phyloP scores from a whole-genome alignment of 768 basidiomycete genomes.

The Pisolithus tinctorius region DNA sequence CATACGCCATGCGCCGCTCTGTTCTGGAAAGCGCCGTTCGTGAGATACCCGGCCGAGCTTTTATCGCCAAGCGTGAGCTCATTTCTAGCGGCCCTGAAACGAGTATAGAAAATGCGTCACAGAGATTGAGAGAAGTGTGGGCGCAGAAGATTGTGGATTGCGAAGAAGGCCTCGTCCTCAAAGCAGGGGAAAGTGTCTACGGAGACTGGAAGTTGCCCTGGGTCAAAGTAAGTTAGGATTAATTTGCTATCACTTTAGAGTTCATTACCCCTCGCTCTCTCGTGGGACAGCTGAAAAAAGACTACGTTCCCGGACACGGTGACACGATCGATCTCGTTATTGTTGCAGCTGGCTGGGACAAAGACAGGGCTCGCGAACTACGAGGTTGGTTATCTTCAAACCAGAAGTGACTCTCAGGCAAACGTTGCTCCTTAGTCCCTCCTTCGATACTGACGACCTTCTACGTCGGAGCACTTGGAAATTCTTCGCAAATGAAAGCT shows the following conservation, averaged over 20 bases:
- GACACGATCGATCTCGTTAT: constrained; percentile 77
- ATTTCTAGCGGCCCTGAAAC: constrained; percentile 27
- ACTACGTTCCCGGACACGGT: constrained; percentile 82
- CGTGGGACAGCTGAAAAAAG: constrained; percentile 54
- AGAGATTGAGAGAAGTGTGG: constrained; percentile 39
- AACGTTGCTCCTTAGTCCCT: constrained; percentile 40
- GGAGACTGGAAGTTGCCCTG: constrained; percentile 61
- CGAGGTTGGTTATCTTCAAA: constrained; percentile 41
- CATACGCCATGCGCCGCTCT: constrained; percentile 56
- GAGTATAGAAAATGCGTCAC: constrained; percentile 8
- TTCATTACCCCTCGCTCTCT: neutral
- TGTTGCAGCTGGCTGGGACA: constrained; percentile 76
- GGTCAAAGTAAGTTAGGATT: constrained; percentile 54
- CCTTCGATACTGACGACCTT: constrained; percentile 73
- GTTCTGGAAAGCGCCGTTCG: constrained; percentile 54
- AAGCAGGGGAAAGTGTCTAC: constrained; percentile 63
- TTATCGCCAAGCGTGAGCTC: constrained; percentile 50
- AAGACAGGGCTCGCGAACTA: constrained; percentile 67
- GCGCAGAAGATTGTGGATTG: constrained; percentile 42
- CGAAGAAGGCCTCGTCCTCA: constrained; percentile 73
- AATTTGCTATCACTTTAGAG: constrained; percentile 11
- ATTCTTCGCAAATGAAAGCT: constrained; percentile 33
- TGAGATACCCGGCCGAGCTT: constrained; percentile 50
- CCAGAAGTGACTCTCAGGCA: constrained; percentile 1
- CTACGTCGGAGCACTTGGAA: constrained; percentile 63